Percentiles rank a stretch among this genome's conserved stretches.
These are phyloP conservation scores for Naganishia sp. DNA, from an alignment of 1,284 basidiomycete genomes.

Conservation along the genomic window DNA sequence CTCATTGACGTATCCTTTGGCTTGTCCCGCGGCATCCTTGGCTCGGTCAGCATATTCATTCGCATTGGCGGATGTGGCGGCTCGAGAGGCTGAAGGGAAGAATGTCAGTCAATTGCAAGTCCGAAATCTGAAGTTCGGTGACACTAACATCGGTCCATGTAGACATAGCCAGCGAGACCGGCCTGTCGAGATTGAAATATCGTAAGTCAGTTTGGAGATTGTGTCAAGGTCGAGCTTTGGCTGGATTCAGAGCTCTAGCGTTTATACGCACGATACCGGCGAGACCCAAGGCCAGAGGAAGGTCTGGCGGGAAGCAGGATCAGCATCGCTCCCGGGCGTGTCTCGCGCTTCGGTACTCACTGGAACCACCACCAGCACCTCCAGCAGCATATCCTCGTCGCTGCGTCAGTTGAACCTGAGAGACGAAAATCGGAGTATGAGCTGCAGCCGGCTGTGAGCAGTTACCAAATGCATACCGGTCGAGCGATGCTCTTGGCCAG, in stretches of 20 bases:
- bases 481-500: slow-evolving; percentile 30
- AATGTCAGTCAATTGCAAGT: slow-evolving; percentile 4
- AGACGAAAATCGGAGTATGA: background rate
- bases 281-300: slow-evolving; percentile 41
- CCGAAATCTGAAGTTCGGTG: background rate
- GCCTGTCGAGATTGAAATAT: slow-evolving; percentile 26
- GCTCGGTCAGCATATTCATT: slow-evolving; percentile 25
- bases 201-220: background rate
- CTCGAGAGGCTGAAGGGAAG: slow-evolving; percentile 33
- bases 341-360: slow-evolving; percentile 21
- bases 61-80: slow-evolving; percentile 34
- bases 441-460: background rate
- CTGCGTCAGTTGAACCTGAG: slow-evolving; percentile 25
- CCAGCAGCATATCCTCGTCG: slow-evolving; percentile 34
- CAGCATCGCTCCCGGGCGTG: background rate
- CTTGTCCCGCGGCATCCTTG: slow-evolving; percentile 31
- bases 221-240: background rate
- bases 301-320: slow-evolving; percentile 36
- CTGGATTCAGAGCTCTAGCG: background rate
- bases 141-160: slow-evolving; percentile 38
- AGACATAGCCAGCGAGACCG: slow-evolving; percentile 48
- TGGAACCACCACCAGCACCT: slow-evolving; percentile 34
- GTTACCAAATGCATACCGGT: slow-evolving; percentile 12
- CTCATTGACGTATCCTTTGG: slow-evolving; percentile 36
- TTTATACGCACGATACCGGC: slow-evolving; percentile 42